These are phyloP conservation scores for Coniophora puteana DNA, from an alignment of 1,284 basidiomycete genomes.

Conservation along the genomic window DNA sequence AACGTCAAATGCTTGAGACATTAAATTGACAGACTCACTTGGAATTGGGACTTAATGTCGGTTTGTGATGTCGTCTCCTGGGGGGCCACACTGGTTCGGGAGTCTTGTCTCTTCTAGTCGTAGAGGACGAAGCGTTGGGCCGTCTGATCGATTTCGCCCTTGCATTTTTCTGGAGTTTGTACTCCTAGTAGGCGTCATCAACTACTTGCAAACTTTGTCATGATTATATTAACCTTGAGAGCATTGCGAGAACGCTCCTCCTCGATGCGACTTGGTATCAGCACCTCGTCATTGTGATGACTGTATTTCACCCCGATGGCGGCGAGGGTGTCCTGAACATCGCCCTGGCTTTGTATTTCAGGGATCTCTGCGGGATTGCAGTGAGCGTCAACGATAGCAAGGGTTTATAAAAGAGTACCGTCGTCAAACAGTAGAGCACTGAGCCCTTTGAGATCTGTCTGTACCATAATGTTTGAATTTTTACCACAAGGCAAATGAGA, in stretches of 20 bases:
- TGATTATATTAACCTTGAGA: slow-evolving; percentile 40
- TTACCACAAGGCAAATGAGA: background rate
- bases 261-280: slow-evolving; percentile 66
- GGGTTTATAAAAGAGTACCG: slow-evolving; percentile 28
- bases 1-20: slow-evolving; percentile 8
- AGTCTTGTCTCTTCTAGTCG: slow-evolving; percentile 19
- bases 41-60: slow-evolving; percentile 41
- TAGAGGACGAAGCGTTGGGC: slow-evolving; percentile 9
- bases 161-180: slow-evolving; percentile 28
- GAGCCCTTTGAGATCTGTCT: slow-evolving; percentile 60
- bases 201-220: background rate
- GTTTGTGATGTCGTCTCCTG: slow-evolving; percentile 52
- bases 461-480: background rate
- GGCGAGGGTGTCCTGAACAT: slow-evolving; percentile 54
- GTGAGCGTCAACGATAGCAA: slow-evolving; percentile 2
- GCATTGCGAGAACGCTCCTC: slow-evolving; percentile 53
- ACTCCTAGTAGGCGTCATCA: slow-evolving; percentile 21
- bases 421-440: slow-evolving; percentile 69
- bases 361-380: slow-evolving; percentile 28
- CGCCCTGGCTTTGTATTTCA: slow-evolving; percentile 31
- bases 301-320: slow-evolving; percentile 62
- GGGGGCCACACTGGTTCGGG: slow-evolving; percentile 61
- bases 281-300: slow-evolving; percentile 68
- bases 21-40: slow-evolving; percentile 36
- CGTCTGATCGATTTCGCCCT: slow-evolving; percentile 15